Evolutionary conservation across 768 basidiomycete genomes (phyloP).

Genomic region (Calocera cornea): DNA sequence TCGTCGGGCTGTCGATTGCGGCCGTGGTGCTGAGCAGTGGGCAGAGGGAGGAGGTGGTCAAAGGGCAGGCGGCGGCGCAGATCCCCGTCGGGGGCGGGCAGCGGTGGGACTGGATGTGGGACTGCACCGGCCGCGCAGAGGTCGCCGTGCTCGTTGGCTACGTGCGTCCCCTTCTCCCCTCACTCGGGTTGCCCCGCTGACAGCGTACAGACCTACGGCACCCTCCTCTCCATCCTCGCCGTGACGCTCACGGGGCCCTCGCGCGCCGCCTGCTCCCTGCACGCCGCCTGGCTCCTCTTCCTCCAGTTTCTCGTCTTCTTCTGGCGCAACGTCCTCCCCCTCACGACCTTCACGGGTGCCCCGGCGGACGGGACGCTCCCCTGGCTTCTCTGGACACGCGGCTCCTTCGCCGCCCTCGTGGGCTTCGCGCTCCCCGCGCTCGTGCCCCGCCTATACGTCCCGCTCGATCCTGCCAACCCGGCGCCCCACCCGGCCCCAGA

Average conservation of each 20-base stretch:
- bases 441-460: not conserved
- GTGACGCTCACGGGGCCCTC: not conserved
- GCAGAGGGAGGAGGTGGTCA: not conserved
- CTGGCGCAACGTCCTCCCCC: constrained; percentile 1
- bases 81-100: not conserved
- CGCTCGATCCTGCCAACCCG: not conserved
- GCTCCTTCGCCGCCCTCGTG: not conserved
- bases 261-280: not conserved
- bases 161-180: not conserved
- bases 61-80: not conserved
- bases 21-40: not conserved
- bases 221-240: not conserved
- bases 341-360: not conserved
- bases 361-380: not conserved
- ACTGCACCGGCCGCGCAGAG: not conserved
- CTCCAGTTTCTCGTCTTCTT: constrained; percentile 1
- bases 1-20: not conserved
- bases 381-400: constrained; percentile 4
- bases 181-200: not conserved
- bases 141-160: not conserved
- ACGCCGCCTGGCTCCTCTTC: constrained; percentile 8
- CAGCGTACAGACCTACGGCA: not conserved
- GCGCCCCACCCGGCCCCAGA: not conserved
- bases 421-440: not conserved
- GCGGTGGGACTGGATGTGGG: not conserved